phyloP scores from a whole-genome alignment of 768 basidiomycete genomes.

The Tylopilus vinaceipallidus region DNA sequence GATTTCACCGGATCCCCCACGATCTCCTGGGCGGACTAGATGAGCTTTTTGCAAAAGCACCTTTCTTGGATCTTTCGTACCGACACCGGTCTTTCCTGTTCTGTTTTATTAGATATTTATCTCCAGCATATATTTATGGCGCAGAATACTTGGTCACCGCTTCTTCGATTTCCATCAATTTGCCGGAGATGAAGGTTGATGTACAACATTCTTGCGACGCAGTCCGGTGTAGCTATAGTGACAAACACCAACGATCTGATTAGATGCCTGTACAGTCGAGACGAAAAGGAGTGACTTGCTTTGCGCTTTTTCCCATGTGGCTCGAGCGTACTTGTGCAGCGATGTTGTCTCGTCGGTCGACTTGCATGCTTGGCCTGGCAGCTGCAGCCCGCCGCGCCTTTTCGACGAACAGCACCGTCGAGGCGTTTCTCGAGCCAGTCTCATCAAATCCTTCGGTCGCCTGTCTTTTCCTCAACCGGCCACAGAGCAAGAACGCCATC shows the following conservation, averaged over 20 bases:
- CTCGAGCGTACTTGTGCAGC: neutral
- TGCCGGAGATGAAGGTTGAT: conserved; percentile 4
- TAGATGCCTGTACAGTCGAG: no score
- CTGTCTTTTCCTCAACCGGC: conserved; percentile 76
- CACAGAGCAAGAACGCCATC: conserved; percentile 85
- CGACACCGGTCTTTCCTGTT: neutral
- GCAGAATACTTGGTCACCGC: conserved; percentile 2
- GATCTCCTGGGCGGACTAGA: conserved; percentile 15
- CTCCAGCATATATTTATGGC: neutral
- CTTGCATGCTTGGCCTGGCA: neutral
- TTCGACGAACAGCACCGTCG: conserved; percentile 22
- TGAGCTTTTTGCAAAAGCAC: conserved; percentile 11
- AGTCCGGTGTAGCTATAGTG: conserved; percentile 1
- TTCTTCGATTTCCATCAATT: conserved; percentile 4
- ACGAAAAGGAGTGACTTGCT: no score
- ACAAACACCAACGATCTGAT: neutral
- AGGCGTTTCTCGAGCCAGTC: conserved; percentile 50
- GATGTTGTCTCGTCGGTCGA: conserved; percentile 7
- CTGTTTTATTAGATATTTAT: conserved; percentile 26
- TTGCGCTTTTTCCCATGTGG: no score
- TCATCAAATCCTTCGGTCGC: conserved; percentile 60
- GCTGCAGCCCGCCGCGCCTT: conserved; percentile 13
- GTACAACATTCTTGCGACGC: conserved; percentile 1
- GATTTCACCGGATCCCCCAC: conserved; percentile 7
- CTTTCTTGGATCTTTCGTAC: neutral